Conservation (phyloP, 208 protist species). For the Crithidia acanthocephali region DNA sequence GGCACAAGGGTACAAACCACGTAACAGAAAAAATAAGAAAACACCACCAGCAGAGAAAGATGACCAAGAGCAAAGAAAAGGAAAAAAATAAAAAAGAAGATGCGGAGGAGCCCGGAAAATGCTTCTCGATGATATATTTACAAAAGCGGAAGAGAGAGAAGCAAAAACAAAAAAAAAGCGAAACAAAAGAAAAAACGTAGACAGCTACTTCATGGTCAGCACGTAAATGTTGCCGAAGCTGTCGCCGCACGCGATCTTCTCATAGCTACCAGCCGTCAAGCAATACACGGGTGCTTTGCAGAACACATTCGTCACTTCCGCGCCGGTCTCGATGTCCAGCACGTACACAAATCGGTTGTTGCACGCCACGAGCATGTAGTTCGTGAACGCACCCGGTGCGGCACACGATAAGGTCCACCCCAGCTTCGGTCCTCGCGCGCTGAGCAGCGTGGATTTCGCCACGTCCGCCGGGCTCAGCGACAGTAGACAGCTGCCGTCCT, state of each 20-base stretch:
- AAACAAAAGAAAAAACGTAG: background rate
- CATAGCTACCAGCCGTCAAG: conserved; percentile 59
- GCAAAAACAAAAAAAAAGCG: background rate
- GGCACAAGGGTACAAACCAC: too few species aligned
- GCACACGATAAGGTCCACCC: conserved; percentile 83
- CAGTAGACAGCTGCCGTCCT: conserved; percentile 60
- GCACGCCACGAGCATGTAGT: conserved; percentile 77
- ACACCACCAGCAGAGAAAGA: conserved; percentile 6
- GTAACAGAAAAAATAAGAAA: too few species aligned
- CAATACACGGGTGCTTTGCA: conserved; percentile 92
- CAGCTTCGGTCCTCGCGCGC: conserved; percentile 36
- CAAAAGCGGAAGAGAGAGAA: background rate
- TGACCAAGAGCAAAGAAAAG: conserved; percentile 2
- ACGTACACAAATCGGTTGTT: conserved; percentile 90
- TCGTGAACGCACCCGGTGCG: conserved; percentile 73
- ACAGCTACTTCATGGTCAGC: conserved; percentile 12
- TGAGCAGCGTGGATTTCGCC: conserved; percentile 40
- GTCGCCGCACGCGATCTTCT: conserved; percentile 74
- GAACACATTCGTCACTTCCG: conserved; percentile 66
- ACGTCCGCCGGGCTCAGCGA: conserved; percentile 63
- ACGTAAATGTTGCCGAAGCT: conserved; percentile 86
- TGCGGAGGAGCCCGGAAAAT: too few species aligned
- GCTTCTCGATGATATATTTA: too few species aligned
- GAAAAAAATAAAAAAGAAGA: conserved; percentile 3
- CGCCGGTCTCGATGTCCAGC: conserved; percentile 69